Percentiles rank a stretch among this genome's conserved stretches.
phyloP scores from a whole-genome alignment of 192 early-diverging fungal genomes.

The Linnemannia schmuckeri region DNA sequence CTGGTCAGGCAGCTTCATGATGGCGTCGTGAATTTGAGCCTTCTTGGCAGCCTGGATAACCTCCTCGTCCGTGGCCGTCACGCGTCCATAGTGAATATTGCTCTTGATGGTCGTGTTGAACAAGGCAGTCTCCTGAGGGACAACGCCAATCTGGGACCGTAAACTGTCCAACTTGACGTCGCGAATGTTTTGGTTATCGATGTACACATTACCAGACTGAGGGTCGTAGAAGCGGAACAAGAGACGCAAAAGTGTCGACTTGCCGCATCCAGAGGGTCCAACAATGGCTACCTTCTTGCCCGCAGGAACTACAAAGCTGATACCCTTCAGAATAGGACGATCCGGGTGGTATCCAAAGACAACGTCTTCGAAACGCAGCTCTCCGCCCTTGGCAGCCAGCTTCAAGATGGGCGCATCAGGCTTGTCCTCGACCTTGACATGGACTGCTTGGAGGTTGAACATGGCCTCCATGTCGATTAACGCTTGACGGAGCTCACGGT shows the following conservation, averaged over 20 bases:
- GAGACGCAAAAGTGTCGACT: constrained; percentile 86
- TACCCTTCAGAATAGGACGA: constrained; percentile 66
- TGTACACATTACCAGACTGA: constrained; percentile 77
- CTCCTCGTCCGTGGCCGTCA: constrained; percentile 72
- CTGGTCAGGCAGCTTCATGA: constrained; percentile 79
- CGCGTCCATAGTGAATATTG: constrained; percentile 93
- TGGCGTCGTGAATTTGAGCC: constrained; percentile 84
- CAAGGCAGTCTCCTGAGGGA: constrained; percentile 93
- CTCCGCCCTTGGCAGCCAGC: constrained; percentile 74
- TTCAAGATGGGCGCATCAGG: constrained; percentile 64
- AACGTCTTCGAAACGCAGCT: constrained; percentile 90
- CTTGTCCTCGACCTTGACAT: constrained; percentile 64
- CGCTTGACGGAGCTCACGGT: constrained; percentile 95
- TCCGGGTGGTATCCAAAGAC: constrained; percentile 89
- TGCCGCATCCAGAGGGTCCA: constrained; percentile 94
- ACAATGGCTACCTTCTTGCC: constrained; percentile 94
- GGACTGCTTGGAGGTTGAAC: constrained; percentile 83
- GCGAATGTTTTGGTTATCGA: constrained; percentile 90
- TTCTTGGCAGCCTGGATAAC: constrained; percentile 78
- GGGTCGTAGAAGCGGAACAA: constrained; percentile 97
- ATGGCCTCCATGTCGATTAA: constrained; percentile 98
- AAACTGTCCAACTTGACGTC: constrained; percentile 85
- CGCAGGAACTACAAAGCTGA: constrained; percentile 86
- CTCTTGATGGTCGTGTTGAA: constrained; percentile 95
- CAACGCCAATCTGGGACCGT: constrained; percentile 85